A percentile compares a stretch with the other conserved stretches of the same genome.
Conservation (phyloP, 805 yeast species). For the Zygoascus flipseniorum region DNA sequence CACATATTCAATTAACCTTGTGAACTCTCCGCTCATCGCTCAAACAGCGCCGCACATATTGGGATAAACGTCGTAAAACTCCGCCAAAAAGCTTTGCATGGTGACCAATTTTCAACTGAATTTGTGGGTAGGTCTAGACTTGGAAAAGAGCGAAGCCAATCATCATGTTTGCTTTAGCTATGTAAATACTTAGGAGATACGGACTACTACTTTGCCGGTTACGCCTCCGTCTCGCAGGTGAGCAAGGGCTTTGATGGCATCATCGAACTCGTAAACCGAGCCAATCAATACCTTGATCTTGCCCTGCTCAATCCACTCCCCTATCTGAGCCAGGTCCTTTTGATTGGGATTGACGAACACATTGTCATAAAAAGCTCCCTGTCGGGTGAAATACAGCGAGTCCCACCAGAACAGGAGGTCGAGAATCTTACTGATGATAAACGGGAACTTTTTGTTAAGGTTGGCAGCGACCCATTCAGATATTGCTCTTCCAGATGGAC, state of each 20-base stretch:
- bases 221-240: constrained; percentile 9
- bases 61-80: too few species aligned
- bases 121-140: too few species aligned
- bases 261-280: constrained; percentile 6
- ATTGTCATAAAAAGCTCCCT: constrained; percentile 7
- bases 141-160: too few species aligned
- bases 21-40: too few species aligned
- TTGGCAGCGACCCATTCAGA: neutral
- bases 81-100: too few species aligned
- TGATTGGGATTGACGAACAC: constrained; percentile 4
- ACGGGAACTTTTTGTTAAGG: neutral
- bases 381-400: constrained; percentile 2
- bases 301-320: constrained; percentile 9
- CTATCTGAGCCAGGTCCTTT: constrained; percentile 4
- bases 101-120: too few species aligned
- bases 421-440: neutral
- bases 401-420: neutral
- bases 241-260: constrained; percentile 9
- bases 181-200: neutral
- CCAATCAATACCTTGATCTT: constrained; percentile 14
- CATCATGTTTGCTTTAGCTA: too few species aligned
- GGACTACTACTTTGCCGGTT: constrained; percentile 16
- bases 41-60: too few species aligned
- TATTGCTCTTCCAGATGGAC: constrained; percentile 3
- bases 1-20: too few species aligned